These are phyloP conservation scores for Scleromitrula shiraiana DNA, from an alignment of 2,329 filamentous ascomycete species.

Conservation along the genomic window DNA sequence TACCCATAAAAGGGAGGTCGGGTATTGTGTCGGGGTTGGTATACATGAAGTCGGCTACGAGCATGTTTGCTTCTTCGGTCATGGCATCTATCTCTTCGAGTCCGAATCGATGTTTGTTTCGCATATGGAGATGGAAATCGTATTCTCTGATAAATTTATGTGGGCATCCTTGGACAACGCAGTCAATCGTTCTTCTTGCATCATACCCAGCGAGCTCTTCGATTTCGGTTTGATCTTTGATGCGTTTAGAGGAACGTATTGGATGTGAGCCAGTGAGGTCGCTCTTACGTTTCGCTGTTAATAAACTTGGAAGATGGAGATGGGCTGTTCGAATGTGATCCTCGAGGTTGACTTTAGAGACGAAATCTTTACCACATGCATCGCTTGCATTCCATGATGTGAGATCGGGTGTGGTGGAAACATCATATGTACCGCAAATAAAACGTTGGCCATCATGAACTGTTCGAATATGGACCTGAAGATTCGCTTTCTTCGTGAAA, in stretches of 20 bases:
- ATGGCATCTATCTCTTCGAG: conserved; percentile 1
- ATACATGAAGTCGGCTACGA: neutral
- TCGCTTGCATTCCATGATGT: conserved; percentile 54
- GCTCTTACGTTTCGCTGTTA: conserved; percentile 33
- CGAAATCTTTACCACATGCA: conserved; percentile 69
- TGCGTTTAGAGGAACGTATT: neutral
- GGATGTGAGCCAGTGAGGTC: neutral
- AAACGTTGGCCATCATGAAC: conserved; percentile 72
- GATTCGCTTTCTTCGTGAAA: conserved; percentile 79
- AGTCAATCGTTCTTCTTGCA: conserved; percentile 38
- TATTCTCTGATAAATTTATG: conserved; percentile 48
- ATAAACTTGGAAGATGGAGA: conserved; percentile 47
- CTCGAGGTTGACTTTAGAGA: conserved; percentile 69
- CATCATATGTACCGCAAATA: conserved; percentile 65
- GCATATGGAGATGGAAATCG: conserved; percentile 49
- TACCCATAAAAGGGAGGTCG: neutral
- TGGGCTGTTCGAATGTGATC: conserved; percentile 81
- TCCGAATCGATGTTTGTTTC: conserved; percentile 31
- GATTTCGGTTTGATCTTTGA: conserved; percentile 25
- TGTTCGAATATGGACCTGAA: conserved; percentile 69
- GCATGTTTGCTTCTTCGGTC: neutral
- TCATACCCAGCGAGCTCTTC: conserved; percentile 47
- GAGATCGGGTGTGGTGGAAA: conserved; percentile 50
- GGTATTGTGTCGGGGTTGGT: neutral
- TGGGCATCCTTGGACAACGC: conserved; percentile 42